Conservation (phyloP, 148 eudicot species). For the Selenicereus undatus region DNA sequence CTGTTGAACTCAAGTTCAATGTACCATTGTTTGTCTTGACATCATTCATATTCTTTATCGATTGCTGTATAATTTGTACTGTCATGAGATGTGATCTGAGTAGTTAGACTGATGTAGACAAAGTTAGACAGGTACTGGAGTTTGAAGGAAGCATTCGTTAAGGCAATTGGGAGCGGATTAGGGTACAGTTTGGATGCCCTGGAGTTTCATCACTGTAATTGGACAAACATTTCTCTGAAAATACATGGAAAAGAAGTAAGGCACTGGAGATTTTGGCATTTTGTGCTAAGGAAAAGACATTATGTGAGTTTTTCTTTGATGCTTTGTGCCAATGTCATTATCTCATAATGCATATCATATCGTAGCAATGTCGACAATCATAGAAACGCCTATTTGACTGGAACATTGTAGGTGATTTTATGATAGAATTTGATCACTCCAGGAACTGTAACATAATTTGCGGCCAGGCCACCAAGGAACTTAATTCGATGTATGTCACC, state of each 20-base stretch:
- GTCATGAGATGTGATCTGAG: neutral
- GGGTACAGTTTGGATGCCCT: constrained; percentile 46
- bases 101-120: constrained; percentile 4
- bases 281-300: constrained; percentile 45
- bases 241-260: constrained; percentile 41
- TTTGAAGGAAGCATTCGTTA: constrained; percentile 82
- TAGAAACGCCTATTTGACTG: neutral
- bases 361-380: neutral
- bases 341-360: neutral
- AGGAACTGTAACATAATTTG: neutral
- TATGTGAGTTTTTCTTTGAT: constrained; percentile 43
- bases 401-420: neutral
- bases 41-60: neutral
- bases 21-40: neutral
- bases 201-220: constrained; percentile 57
- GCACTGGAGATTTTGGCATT: constrained; percentile 70
- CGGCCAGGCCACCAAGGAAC: neutral
- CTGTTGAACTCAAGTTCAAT: neutral
- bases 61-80: neutral
- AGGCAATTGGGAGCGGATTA: constrained; percentile 72
- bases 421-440: neutral
- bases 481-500: neutral
- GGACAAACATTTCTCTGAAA: constrained; percentile 51
- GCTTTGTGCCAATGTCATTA: neutral
- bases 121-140: constrained; percentile 69